Evolutionary conservation across 2,329 filamentous ascomycete species (phyloP), one percentile per base, ranked within the genome.

Genomic region (Aureobasidium sp.): DNA sequence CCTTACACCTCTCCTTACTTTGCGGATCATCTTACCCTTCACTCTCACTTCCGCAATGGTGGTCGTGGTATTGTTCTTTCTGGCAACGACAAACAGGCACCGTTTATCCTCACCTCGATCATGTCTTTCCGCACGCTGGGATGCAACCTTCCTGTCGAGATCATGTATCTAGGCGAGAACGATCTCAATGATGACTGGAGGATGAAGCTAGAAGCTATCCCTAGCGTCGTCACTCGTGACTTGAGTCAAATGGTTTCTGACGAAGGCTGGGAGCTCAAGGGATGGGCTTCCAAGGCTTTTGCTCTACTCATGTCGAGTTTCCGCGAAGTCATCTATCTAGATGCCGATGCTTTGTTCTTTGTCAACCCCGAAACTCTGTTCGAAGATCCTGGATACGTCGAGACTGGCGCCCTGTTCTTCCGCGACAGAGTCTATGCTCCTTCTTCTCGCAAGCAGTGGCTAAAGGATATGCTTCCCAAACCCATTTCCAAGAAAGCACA

Each of bases 241-340:
- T 74, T 84, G 45, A 76, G 76, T n/a, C 75, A 76, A 38, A 83
- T 84, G 80, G 77, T 84, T 11, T 76, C 79, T 42, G 80, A 82
- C 33, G 72, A 75, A 27, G 81, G 80, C n/a, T 84, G 81, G 82
- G 75, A 75, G 47, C 71, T 84, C 54, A 69, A 76, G 75, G 81
- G 81, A 6, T 84, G 81, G 81, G 82, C 81, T 0, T 80, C 78
- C 25, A 84, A 84, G 67, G 80, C 82, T 2, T 84, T 82, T 51
- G 82, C 81, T 3, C 81, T 84, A 27, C 71, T 84, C 8, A 71
- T 82, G 66, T 83, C 81, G 2, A 81, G 79, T 43, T 84, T 84
- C 71, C 79, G 80, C 10, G 81, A 84, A 69, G 78, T 78, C 59
- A 81, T 84, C 47, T 82, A 84, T 67, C 81, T 84, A 64, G 81